Evolutionary conservation across 371 early-diverging fungal species (phyloP).

Genomic region (Blastocladiella emersonii): DNA sequence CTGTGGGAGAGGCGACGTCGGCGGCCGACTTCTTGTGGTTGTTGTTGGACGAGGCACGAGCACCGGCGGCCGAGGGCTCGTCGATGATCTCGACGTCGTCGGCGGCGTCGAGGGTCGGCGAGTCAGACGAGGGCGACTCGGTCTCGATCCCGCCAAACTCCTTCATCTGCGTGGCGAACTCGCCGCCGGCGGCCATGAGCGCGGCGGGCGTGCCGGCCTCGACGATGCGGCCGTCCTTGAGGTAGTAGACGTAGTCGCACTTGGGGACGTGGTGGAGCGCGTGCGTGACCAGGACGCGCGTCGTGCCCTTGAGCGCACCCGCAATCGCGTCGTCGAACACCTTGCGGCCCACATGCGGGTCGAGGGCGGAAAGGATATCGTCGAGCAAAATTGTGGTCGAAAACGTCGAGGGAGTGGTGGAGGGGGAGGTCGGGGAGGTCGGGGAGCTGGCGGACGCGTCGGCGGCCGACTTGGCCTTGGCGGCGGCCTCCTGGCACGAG

Average conservation of each 20-base stretch:
- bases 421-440: too few relatives aligned
- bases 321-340: slow-evolving; percentile 68
- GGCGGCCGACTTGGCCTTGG: too few relatives aligned
- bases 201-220: slow-evolving; percentile 54
- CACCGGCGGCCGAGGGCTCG: slow-evolving; percentile 6
- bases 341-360: slow-evolving; percentile 75
- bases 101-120: not conserved
- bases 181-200: slow-evolving; percentile 45
- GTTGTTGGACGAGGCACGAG: not conserved
- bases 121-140: too few relatives aligned
- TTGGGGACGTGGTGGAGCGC: slow-evolving; percentile 65
- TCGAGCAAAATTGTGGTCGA: slow-evolving; percentile 65
- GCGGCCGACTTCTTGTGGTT: not conserved
- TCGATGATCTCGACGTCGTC: slow-evolving; percentile 7
- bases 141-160: not conserved
- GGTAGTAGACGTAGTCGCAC: slow-evolving; percentile 50
- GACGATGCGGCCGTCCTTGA: slow-evolving; percentile 58
- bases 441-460: too few relatives aligned
- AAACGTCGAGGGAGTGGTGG: too few relatives aligned
- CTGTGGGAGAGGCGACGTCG: too few relatives aligned
- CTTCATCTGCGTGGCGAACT: slow-evolving; percentile 25
- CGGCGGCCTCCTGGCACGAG: too few relatives aligned
- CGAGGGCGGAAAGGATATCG: slow-evolving; percentile 69
- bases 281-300: slow-evolving; percentile 84
- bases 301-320: slow-evolving; percentile 58